Evolutionary conservation across 1,284 basidiomycete genomes (phyloP).

Genomic region (Apiotrichum mycotoxinovorans): DNA sequence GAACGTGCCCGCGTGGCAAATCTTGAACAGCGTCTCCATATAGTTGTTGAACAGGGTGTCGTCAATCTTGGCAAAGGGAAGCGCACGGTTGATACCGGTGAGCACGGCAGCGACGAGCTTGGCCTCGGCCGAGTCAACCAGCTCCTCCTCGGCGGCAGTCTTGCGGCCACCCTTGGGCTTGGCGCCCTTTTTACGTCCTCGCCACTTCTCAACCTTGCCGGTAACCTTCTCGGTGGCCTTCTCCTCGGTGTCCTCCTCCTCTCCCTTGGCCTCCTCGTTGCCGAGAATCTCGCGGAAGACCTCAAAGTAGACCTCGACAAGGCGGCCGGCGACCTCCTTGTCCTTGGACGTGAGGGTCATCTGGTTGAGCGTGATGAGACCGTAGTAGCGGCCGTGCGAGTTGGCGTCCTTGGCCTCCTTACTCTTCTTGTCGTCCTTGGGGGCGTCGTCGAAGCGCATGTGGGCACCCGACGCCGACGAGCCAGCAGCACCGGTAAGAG

Average conservation of each 20-base stretch:
- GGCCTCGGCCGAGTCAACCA: slow-evolving; percentile 75
- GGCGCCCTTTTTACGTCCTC: slow-evolving; percentile 46
- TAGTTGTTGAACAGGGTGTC: slow-evolving; percentile 72
- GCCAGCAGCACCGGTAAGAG: slow-evolving; percentile 53
- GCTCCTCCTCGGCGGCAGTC: slow-evolving; percentile 50
- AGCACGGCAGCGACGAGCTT: slow-evolving; percentile 86
- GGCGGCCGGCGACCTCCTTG: slow-evolving; percentile 69
- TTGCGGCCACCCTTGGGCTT: slow-evolving; percentile 46
- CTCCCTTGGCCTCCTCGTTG: slow-evolving; percentile 48
- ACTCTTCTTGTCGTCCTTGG: slow-evolving; percentile 33
- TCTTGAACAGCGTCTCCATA: slow-evolving; percentile 89
- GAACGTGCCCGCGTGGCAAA: slow-evolving; percentile 86
- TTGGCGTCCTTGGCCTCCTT: slow-evolving; percentile 52
- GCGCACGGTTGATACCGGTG: slow-evolving; percentile 90
- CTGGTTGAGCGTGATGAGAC: slow-evolving; percentile 90
- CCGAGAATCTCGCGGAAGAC: slow-evolving; percentile 86
- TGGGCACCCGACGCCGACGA: slow-evolving; percentile 36
- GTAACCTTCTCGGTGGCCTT: slow-evolving; percentile 48
- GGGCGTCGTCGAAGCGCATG: slow-evolving; percentile 50
- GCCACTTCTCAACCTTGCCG: slow-evolving; percentile 51
- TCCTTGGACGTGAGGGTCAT: slow-evolving; percentile 74
- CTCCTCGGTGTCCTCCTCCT: slow-evolving; percentile 47
- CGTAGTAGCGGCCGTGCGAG: slow-evolving; percentile 80
- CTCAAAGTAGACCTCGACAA: slow-evolving; percentile 92
- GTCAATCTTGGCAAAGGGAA: slow-evolving; percentile 80